Conservation (phyloP, 768 basidiomycete species). For the Podaxis sp. region DNA sequence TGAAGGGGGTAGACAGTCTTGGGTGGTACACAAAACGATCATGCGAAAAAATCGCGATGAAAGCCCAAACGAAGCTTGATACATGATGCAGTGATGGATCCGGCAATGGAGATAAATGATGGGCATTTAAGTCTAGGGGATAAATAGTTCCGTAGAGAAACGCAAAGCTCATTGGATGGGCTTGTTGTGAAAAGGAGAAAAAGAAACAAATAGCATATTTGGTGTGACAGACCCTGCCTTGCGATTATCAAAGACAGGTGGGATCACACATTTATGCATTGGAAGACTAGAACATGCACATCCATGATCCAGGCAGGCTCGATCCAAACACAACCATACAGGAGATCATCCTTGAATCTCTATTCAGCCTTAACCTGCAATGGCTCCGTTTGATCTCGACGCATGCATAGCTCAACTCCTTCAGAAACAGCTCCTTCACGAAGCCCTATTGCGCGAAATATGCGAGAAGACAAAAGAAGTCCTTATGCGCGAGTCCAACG, state of each 20-base stretch:
- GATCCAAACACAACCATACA: constrained; percentile 21
- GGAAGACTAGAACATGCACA: not conserved
- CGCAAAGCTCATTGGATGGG: not conserved
- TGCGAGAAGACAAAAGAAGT: constrained; percentile 99
- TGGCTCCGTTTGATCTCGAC: constrained; percentile 90
- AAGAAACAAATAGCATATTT: too few species aligned
- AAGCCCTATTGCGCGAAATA: constrained; percentile 93
- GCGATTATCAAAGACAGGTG: too few species aligned
- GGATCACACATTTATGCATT: not conserved
- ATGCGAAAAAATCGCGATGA: constrained; percentile 34
- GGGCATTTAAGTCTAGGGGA: not conserved
- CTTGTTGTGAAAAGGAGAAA: not conserved
- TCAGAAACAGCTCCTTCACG: constrained; percentile 90
- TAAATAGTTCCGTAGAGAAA: not conserved
- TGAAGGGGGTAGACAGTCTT: not conserved
- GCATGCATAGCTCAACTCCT: constrained; percentile 90
- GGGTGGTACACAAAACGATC: not conserved
- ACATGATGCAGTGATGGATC: constrained; percentile 14
- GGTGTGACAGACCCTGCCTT: too few species aligned
- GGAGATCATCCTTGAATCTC: constrained; percentile 16
- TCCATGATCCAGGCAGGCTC: not conserved
- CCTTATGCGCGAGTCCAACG: constrained; percentile 97
- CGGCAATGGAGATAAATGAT: constrained; percentile 1
- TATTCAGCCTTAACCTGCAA: constrained; percentile 18
- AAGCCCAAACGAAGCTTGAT: constrained; percentile 18